These are phyloP conservation scores for Fusarium piperis DNA, from an alignment of 2,329 filamentous ascomycete species.

Conservation along the genomic window DNA sequence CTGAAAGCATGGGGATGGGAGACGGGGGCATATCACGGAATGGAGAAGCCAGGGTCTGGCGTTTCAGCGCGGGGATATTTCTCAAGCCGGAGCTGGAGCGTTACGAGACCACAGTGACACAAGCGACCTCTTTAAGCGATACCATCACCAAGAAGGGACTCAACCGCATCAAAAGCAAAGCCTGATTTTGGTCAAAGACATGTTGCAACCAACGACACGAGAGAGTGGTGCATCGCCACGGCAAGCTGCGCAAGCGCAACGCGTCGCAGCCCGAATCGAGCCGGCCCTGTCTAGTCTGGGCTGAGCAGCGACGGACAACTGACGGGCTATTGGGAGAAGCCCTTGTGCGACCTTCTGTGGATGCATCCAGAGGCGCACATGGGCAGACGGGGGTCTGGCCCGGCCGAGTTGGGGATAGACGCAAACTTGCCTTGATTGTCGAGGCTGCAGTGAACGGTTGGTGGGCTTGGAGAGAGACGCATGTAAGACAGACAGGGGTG, in stretches of 20 bases:
- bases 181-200: background rate
- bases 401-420: slow-evolving; percentile 36
- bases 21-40: slow-evolving; percentile 4
- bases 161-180: slow-evolving; percentile 18
- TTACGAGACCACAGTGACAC: slow-evolving; percentile 25
- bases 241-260: slow-evolving; percentile 38
- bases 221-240: slow-evolving; percentile 18
- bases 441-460: slow-evolving; percentile 35
- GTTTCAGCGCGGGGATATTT: slow-evolving; percentile 35
- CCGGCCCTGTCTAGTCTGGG: slow-evolving; percentile 16
- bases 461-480: slow-evolving; percentile 27
- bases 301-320: slow-evolving; percentile 27
- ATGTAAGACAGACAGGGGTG: slow-evolving; percentile 32
- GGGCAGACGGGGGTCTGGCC: slow-evolving; percentile 28
- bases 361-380: slow-evolving; percentile 34
- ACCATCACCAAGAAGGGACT: slow-evolving; percentile 22
- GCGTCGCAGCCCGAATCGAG: slow-evolving; percentile 29
- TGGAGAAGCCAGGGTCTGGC: background rate
- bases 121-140: slow-evolving; percentile 10
- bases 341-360: slow-evolving; percentile 27
- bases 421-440: slow-evolving; percentile 38
- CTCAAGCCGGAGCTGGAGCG: slow-evolving; percentile 13
- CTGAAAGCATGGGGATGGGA: slow-evolving; percentile 8
- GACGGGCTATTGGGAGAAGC: slow-evolving; percentile 13
- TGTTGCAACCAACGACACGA: background rate